Percentiles rank a stretch among this genome's conserved stretches.
Evolutionary conservation across 169 alveolate species (phyloP).

Genomic region (Eimeria acervulina): DNA sequence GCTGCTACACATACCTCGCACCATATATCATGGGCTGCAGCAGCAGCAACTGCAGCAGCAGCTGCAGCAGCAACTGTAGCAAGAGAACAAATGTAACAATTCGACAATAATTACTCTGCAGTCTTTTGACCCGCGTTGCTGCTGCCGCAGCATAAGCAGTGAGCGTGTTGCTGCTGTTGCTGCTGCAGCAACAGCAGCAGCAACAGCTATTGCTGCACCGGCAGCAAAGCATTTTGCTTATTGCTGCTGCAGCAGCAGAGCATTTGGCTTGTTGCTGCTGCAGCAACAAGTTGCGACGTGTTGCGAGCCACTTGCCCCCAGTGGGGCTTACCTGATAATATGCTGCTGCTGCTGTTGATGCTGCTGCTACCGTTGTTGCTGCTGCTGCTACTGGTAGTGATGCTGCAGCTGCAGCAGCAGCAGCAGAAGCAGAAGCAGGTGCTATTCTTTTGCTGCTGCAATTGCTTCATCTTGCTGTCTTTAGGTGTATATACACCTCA

Average conservation of each 20-base stretch:
- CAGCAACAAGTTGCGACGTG: neutral
- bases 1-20: too few species aligned
- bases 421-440: too few species aligned
- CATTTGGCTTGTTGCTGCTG: too few species aligned
- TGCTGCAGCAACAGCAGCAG: slow-evolving; percentile 9
- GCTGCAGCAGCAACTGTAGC: neutral
- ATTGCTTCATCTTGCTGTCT: too few species aligned
- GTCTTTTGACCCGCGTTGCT: neutral
- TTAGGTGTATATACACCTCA: too few species aligned
- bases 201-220: neutral
- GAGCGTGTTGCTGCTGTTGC: neutral
- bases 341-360: slow-evolving; percentile 21
- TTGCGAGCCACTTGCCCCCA: too few species aligned
- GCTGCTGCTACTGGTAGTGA: slow-evolving; percentile 18
- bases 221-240: neutral
- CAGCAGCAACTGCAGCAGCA: slow-evolving; percentile 15
- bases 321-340: too few species aligned
- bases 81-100: too few species aligned
- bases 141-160: neutral
- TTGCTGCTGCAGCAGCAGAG: neutral
- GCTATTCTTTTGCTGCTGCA: too few species aligned
- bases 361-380: neutral
- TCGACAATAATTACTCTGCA: too few species aligned
- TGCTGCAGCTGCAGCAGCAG: neutral
- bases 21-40: too few species aligned